Base-by-base conservation (phyloP, 2,329 filamentous ascomycete genomes). In the Aspergillus brunneoviolaceus region DNA sequence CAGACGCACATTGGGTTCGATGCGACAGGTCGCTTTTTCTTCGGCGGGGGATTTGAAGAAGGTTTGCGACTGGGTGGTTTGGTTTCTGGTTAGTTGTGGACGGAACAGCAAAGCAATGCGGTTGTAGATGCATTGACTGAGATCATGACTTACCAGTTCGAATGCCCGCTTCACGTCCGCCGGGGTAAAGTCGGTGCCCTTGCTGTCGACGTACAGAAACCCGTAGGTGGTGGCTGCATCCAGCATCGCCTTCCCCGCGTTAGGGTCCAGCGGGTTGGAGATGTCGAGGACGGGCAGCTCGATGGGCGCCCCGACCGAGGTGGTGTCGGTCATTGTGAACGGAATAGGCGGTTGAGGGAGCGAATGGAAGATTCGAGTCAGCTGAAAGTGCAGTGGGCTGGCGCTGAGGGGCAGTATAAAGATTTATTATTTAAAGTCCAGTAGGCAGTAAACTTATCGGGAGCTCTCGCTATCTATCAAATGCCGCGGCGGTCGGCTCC, bases 131-230 rank as follows among this genome's bases (percentile, higher is more conserved):
- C 7, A 29, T 29, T 29, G 2, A 29, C 2, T 2, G n/a, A 42
- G 23, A 21, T n/a, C 10, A 29, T 1, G 31, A 23, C 10, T 68
- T 80, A 95, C 92, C 71, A 96, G 75, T 14, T 83, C 78, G 79
- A 97, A 98, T 9, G 89, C 88, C 49, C 81, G 79, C 10, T 90
- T 82, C 47, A 97, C 86, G 56, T 88, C 84, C 29, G 83, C 76
- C 0, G 82, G 77, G 0, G 88, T 80, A 51, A 97, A 91, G 61
- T 89, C 86, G 12, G 82, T 81, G 49, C 87, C 89, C 23, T 86
- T 83, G 70, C 91, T 93, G 71, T 87, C 88, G 69, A 98, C 87
- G 73, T 95, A 98, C 62, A 97, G 85, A 76, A 98, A 98, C 62
- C 94, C 94, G 76, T 92, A 89, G 57, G 88, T 87, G 42, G 87